Conservation (phyloP, 305 asterid genomes). For the Coffea humblotiana region DNA sequence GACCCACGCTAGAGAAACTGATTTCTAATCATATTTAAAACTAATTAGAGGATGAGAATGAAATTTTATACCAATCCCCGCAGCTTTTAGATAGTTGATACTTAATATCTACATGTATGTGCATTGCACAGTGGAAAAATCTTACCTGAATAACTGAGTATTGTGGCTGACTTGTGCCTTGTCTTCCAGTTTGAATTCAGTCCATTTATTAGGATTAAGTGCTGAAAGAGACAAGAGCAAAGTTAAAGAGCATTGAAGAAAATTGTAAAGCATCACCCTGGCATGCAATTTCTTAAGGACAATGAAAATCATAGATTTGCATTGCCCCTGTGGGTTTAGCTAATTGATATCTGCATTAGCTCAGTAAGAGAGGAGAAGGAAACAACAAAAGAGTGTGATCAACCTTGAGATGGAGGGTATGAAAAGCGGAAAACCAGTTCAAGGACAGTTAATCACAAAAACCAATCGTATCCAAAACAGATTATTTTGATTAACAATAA, state of each 20-base stretch:
- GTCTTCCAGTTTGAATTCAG: constrained; percentile 84
- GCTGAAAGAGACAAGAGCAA: constrained; percentile 52
- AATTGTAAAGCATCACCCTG: constrained; percentile 2
- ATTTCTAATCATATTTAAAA: neutral
- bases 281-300: neutral
- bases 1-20: neutral
- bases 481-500: neutral
- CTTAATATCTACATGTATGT: neutral
- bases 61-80: neutral
- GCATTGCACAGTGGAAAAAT: constrained; percentile 1
- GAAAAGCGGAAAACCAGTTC: neutral
- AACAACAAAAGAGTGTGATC: neutral
- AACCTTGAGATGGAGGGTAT: neutral
- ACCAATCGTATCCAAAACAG: neutral
- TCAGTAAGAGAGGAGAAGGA: neutral
- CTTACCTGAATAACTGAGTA: constrained; percentile 83
- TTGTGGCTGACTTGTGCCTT: constrained; percentile 92
- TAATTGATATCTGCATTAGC: neutral
- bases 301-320: neutral
- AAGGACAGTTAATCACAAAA: neutral
- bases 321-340: neutral
- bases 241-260: constrained; percentile 14
- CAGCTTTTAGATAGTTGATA: neutral
- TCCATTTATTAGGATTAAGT: constrained; percentile 80
- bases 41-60: neutral